These are phyloP conservation scores for Cynanchum wilfordii DNA, from an alignment of 257 asterid genomes.

Conservation along the genomic window DNA sequence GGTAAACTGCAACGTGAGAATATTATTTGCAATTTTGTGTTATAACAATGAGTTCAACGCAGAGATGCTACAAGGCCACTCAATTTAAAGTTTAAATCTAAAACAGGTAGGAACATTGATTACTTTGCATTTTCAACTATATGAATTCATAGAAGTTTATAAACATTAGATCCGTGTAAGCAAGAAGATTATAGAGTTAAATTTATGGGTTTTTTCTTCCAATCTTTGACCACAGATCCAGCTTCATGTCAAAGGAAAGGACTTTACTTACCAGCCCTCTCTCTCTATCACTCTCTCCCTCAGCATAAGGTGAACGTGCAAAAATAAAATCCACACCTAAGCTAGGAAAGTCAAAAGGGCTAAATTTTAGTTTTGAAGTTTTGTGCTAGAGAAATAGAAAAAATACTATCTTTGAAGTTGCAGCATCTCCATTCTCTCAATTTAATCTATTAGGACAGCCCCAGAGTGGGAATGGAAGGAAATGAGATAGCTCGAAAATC, in stretches of 20 bases:
- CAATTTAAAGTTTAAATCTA: not conserved
- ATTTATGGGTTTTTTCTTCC: not conserved
- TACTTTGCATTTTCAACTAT: not conserved
- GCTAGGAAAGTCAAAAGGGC: not conserved
- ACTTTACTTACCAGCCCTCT: not conserved
- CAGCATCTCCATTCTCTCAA: not conserved
- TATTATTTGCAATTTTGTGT: not conserved
- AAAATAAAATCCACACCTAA: not conserved
- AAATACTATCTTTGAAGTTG: not conserved
- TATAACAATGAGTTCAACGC: not conserved
- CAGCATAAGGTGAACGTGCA: not conserved
- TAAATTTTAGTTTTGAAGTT: not conserved
- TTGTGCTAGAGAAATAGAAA: not conserved
- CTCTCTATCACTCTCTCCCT: not conserved
- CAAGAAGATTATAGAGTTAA: not conserved
- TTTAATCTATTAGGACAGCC: not conserved
- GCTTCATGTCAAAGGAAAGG: not conserved
- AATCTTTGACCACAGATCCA: no score
- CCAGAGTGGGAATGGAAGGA: not conserved
- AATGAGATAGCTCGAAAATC: not conserved
- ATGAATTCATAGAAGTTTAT: not conserved
- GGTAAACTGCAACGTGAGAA: not conserved
- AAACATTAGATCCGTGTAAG: not conserved
- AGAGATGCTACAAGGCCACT: not conserved
- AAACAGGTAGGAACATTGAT: not conserved